Base-by-base conservation (phyloP, 1,284 basidiomycete genomes). In the Malassezia psittaci region DNA sequence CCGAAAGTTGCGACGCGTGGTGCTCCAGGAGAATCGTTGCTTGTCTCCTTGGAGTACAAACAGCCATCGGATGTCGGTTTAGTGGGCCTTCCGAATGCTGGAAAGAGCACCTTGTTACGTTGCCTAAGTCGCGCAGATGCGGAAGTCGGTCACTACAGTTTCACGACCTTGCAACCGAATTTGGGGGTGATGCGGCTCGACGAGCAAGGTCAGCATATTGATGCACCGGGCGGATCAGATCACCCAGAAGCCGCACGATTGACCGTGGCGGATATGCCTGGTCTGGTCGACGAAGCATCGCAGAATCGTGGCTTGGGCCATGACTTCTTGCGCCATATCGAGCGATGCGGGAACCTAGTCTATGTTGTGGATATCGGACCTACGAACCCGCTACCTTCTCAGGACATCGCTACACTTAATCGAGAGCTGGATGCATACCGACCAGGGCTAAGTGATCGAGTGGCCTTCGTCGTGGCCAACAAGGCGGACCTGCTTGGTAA, bases 261-360 rank as follows among this genome's bases (percentile, higher is more conserved):
- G 77, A 91, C 88, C 1, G 84, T 99, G 54, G 87, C 90, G n/a
- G 93, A 99, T 77, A 94, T 96, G 69, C 93, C 94, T 0, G 93
- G 93, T 11, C 82, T 98, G 32, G 85, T 96, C 47, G 81, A 83
- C 7, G 81, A 82, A 10, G 88, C 91, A 0, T 87, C 89, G 1
- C 82, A 87, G 62, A 88, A 93, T 74, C 83, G 90, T 40, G 93
- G 93, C 1, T 80, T 98, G 0, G 94, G 94, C 0, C 90, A 96
- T 75, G 85, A 86, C 0, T 98, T 98, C 78, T 77, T 99, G 21
- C 83, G 90, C 2, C 87, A 89, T 6, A 88, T 96, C 74, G 93
- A 98, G 72, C 83, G 93, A 2, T 91, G 89, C 7, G 82, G 85
- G 33, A 86, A 88, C 5, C 81, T 98, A 3, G 87, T 85, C 0